A percentile compares a stretch with the other conserved stretches of the same genome.
Evolutionary conservation across 768 basidiomycete species (phyloP).

Genomic region (Auricularia cornea): DNA sequence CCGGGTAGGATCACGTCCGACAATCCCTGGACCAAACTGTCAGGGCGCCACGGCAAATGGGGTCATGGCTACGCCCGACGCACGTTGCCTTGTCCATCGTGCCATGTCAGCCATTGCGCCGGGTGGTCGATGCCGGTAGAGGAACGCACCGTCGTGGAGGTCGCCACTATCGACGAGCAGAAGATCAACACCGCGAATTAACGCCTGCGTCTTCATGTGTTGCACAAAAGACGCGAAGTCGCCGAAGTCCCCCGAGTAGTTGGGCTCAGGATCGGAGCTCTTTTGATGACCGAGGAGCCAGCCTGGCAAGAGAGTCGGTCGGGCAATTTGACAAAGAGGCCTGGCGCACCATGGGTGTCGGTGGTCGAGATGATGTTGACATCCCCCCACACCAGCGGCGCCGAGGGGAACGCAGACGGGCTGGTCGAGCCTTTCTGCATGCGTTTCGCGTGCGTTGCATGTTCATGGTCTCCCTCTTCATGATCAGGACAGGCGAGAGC

Average conservation of each 20-base stretch:
- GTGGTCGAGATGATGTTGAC: neutral
- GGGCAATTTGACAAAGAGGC: too few relatives aligned
- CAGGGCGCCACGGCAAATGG: constrained; percentile 28
- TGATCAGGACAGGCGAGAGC: too few relatives aligned
- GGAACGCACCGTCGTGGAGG: constrained; percentile 48
- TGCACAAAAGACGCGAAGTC: constrained; percentile 77
- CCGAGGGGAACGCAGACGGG: neutral
- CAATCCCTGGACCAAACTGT: constrained; percentile 45
- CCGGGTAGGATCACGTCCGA: constrained; percentile 67
- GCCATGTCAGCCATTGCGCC: constrained; percentile 5
- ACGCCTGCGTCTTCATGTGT: constrained; percentile 71
- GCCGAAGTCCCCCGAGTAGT: constrained; percentile 68
- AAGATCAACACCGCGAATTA: constrained; percentile 66
- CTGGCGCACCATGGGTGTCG: constrained; percentile 19
- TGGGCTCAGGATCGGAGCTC: constrained; percentile 60
- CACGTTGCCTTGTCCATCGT: neutral
- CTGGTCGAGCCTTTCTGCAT: too few relatives aligned
- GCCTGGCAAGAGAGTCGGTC: too few relatives aligned
- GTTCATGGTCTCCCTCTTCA: too few relatives aligned
- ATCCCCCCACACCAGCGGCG: neutral
- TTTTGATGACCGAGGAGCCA: constrained; percentile 85
- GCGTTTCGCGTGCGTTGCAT: neutral
- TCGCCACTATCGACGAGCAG: constrained; percentile 76
- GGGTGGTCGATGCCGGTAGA: too few relatives aligned
- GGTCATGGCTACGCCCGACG: constrained; percentile 2